A percentile compares a stretch with the other conserved stretches of the same genome.
These are phyloP conservation scores for Friedmanniomyces simplex DNA, from an alignment of 495 filamentous ascomycete species.

Conservation along the genomic window DNA sequence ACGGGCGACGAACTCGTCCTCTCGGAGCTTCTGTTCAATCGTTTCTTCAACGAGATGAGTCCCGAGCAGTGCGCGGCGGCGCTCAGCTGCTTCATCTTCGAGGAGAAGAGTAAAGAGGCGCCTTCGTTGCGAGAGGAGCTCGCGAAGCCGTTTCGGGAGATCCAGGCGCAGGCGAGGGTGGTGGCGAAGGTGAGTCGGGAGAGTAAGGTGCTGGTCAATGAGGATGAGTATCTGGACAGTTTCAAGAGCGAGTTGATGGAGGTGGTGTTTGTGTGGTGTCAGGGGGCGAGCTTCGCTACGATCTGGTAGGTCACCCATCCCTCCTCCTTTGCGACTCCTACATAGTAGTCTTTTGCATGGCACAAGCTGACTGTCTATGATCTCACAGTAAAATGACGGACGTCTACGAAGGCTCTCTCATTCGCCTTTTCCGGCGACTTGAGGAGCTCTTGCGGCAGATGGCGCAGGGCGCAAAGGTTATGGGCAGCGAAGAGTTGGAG, in stretches of 20 bases:
- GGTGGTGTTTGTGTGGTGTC: slow-evolving; percentile 87
- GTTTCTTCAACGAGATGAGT: slow-evolving; percentile 91
- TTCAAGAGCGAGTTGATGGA: slow-evolving; percentile 95
- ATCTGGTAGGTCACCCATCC: slow-evolving; percentile 92
- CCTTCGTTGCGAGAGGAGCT: slow-evolving; percentile 66
- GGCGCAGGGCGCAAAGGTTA: slow-evolving; percentile 91
- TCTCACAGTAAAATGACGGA: slow-evolving; percentile 90
- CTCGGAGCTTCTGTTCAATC: slow-evolving; percentile 86
- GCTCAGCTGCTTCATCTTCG: slow-evolving; percentile 89
- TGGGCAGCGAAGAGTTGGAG: slow-evolving; percentile 90
- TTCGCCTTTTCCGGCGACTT: slow-evolving; percentile 86
- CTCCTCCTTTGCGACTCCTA: no score
- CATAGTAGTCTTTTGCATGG: no score
- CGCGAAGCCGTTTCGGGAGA: slow-evolving; percentile 70
- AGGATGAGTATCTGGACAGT: slow-evolving; percentile 78
- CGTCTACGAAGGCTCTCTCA: slow-evolving; percentile 90
- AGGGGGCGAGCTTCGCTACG: slow-evolving; percentile 81
- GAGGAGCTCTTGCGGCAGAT: slow-evolving; percentile 96
- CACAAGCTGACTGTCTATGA: no score
- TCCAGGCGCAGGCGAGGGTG: slow-evolving; percentile 70
- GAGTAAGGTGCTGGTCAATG: slow-evolving; percentile 79
- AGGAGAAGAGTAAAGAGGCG: slow-evolving; percentile 78
- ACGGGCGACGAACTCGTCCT: slow-evolving; percentile 86
- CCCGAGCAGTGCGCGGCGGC: slow-evolving; percentile 78
- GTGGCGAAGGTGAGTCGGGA: slow-evolving; percentile 90